Base-by-base conservation (phyloP, 108 stramenopile species). In the Cyclotella cryptica region DNA sequence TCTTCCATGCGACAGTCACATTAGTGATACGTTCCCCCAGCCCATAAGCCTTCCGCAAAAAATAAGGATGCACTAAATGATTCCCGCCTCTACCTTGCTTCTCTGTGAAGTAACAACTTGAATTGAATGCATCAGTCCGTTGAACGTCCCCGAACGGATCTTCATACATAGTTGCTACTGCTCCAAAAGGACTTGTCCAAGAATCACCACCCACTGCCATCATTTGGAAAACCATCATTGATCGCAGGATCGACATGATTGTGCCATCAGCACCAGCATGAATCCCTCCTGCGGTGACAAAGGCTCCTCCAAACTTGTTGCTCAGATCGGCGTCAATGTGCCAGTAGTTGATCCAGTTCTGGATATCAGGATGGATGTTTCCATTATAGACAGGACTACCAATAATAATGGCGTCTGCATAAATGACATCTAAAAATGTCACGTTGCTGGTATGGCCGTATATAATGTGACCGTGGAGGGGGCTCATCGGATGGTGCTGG, bases 171-270 rank as follows among this genome's bases (percentile, higher is more conserved):
- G 79, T 77, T 28, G 84, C 84, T 41, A 52, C 70, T 24, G 62
- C 84, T 24, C 84, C 84, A 73, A 85, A 85, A 13, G 84, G 72
- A 51, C 70, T 64, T 2, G 55, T 66, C 84, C 84, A 85, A 35
- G 74, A 66, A 57, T 77, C 79, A 3, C 84, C 84, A 46, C 84
- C 84, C 6, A 85, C 84, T 3, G 52, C 53, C 42, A 77, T 72
- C 74, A 85, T 74, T 81, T 74, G 80, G 54, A 81, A 81, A 24
- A 85, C 75, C 79, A 85, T 80, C 80, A 85, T 71, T 10, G 64
- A 47, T 10, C 78, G 69, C 7, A 85, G 28, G 22, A 85, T 69
- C 27, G 67, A 64, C 71, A 77, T 68, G 41, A 81, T 72, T 12
- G 79, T 67, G 29, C 70, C 66, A 21, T 85, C 84, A 12, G 79